A percentile compares a stretch with the other conserved stretches of the same genome.
These are phyloP conservation scores for Phlegmacium glaucopus DNA, from an alignment of 768 basidiomycete species.

Conservation along the genomic window DNA sequence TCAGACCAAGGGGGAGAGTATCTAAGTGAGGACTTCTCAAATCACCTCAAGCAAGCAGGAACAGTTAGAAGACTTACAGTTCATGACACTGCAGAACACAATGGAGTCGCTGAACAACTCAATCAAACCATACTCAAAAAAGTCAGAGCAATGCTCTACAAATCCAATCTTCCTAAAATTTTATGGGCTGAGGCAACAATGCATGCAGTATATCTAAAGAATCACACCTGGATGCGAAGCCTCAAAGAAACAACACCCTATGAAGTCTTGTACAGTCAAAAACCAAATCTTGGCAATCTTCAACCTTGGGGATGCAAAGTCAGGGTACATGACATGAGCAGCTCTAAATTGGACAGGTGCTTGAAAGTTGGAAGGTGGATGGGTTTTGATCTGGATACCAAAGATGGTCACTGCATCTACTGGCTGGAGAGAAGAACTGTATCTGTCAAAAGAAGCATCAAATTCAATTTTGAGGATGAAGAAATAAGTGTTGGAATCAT, in stretches of 20 bases:
- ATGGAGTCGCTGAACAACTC: slow-evolving; percentile 35
- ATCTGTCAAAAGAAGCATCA: not conserved
- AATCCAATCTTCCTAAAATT: slow-evolving; percentile 20
- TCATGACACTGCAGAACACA: slow-evolving; percentile 25
- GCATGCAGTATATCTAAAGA: slow-evolving; percentile 12
- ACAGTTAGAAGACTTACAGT: not conserved
- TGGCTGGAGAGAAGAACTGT: not conserved
- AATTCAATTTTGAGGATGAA: not conserved
- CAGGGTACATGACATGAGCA: slow-evolving; percentile 17
- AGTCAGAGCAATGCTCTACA: slow-evolving; percentile 27
- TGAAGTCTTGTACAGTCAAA: slow-evolving; percentile 6
- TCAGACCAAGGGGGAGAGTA: slow-evolving; percentile 33
- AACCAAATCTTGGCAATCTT: slow-evolving; percentile 12
- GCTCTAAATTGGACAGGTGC: slow-evolving; percentile 23
- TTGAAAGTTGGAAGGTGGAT: slow-evolving; percentile 29
- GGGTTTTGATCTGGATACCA: slow-evolving; percentile 30
- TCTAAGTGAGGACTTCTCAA: slow-evolving; percentile 1
- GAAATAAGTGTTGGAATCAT: not conserved
- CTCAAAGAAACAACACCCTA: slow-evolving; percentile 10
- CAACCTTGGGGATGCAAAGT: slow-evolving; percentile 12
- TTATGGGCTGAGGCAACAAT: slow-evolving; percentile 24
- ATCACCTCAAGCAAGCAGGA: not conserved
- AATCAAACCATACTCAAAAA: slow-evolving; percentile 28
- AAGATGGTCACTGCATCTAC: slow-evolving; percentile 13
- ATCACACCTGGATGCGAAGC: slow-evolving; percentile 8